These are phyloP conservation scores for Wickerhamomyces ciferrii DNA, from an alignment of 805 yeast genomes.

Conservation along the genomic window DNA sequence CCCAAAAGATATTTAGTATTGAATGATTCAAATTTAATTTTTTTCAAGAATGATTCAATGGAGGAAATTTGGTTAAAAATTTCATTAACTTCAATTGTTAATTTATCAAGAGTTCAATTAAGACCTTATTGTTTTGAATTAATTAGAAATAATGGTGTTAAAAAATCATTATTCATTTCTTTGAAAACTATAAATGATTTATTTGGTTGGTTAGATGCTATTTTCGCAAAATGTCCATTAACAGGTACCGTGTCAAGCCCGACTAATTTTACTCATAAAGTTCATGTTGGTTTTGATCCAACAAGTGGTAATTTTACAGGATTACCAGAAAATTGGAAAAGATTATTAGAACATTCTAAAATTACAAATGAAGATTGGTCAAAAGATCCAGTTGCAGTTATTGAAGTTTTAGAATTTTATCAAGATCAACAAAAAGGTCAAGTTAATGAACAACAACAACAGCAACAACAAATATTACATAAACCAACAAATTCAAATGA, in stretches of 20 bases:
- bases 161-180: conserved; percentile 65
- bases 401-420: conserved; percentile 83
- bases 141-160: conserved; percentile 30
- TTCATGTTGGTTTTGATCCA: conserved; percentile 84
- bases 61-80: conserved; percentile 46
- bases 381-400: conserved; percentile 92
- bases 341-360: conserved; percentile 76
- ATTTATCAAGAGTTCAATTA: conserved; percentile 61
- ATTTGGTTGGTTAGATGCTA: conserved; percentile 87
- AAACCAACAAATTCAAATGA: conserved; percentile 18
- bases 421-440: conserved; percentile 29
- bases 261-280: conserved; percentile 90
- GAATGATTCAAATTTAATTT: conserved; percentile 66
- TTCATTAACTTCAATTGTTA: conserved; percentile 53
- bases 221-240: conserved; percentile 69
- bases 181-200: conserved; percentile 77
- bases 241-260: conserved; percentile 77
- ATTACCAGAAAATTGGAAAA: conserved; percentile 91
- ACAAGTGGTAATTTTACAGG: conserved; percentile 86
- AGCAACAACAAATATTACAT: conserved; percentile 7
- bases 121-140: conserved; percentile 83
- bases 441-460: neutral
- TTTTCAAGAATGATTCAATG: conserved; percentile 61
- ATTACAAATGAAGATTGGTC: conserved; percentile 89
- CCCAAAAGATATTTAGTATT: conserved; percentile 80